These are phyloP conservation scores for Hypoxylon sp. DNA, from an alignment of 2,329 filamentous ascomycete species.

Conservation along the genomic window DNA sequence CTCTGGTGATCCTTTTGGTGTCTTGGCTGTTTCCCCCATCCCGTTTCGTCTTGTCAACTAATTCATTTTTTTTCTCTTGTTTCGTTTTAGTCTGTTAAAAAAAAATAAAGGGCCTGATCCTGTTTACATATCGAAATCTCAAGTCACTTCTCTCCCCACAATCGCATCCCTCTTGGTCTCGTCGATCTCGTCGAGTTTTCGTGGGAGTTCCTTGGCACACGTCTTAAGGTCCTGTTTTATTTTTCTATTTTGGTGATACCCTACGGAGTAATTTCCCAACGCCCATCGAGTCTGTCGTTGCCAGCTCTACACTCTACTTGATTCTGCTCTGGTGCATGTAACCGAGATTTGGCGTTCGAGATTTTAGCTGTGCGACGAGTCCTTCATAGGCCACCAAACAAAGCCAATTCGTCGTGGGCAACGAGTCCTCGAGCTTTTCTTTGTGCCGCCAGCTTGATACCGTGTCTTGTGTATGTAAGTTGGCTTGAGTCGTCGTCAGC, in stretches of 20 bases:
- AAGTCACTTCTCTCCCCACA: background rate
- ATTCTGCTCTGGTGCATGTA: constrained; percentile 22
- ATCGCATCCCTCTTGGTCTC: background rate
- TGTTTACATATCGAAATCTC: constrained; percentile 5
- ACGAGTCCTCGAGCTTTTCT: constrained; percentile 3
- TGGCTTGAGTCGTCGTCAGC: constrained; percentile 18
- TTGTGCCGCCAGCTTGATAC: constrained; percentile 13
- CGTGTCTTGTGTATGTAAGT: background rate
- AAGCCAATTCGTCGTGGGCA: constrained; percentile 18
- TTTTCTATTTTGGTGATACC: constrained; percentile 33
- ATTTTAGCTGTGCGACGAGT: constrained; percentile 17
- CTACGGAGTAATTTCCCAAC: constrained; percentile 27
- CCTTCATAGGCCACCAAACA: constrained; percentile 15
- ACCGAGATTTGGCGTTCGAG: constrained; percentile 25
- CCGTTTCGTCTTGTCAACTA: background rate
- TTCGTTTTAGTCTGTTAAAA: background rate
- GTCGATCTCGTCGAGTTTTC: background rate
- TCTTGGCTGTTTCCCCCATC: background rate
- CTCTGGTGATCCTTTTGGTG: constrained; percentile 15
- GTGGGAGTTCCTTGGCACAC: constrained; percentile 40
- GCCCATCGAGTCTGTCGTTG: constrained; percentile 23
- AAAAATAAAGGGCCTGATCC: no score
- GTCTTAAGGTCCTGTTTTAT: constrained; percentile 36
- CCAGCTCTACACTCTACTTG: constrained; percentile 26
- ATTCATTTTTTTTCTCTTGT: no score